Base-by-base conservation (phyloP, 2,329 filamentous ascomycete genomes). In the Fusarium chaquense region DNA sequence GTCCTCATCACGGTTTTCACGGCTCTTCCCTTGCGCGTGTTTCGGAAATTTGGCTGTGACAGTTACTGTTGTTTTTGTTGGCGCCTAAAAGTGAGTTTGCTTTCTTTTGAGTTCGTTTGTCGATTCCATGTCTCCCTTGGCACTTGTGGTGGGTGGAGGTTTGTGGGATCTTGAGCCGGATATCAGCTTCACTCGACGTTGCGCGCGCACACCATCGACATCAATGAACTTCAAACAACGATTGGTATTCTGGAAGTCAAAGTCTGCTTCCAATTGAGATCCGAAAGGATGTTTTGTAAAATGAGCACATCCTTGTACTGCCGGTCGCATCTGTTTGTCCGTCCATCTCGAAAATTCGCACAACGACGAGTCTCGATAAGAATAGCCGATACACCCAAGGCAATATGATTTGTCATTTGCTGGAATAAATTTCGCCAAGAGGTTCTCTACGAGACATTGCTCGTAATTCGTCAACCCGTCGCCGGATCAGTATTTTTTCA, bases 51-150 rank as follows among this genome's bases (percentile, higher is more conserved):
- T 80, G 78, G 77, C 78, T 80, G 75, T 80, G 77, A 80, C 75
- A 78, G 76, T 79, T 79, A 78, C 78, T 78, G 77, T 80, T 80
- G 80, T 81, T 83, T 80, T 83, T 83, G 78, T 80, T 81, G 83
- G 83, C 83, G 82, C 83, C 78, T 79, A 85, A 85, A 85, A 85
- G 83, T 85, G 79, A 85, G 83, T 85, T 69, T 71, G 66, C 45
- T 61, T 69, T 67, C 52, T 52, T 64, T 52, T 58, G 64, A 46
- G 55, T 36, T 52, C 54, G 47, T 50, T 71, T 51, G 65, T 67
- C 69, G 44, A 65, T 64, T 67, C 49, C 57, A 46, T 70, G 54
- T 73, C 47, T 73, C 68, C 59, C 58, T 68, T 72, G 70, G 59
- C 52, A 61, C 45, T 62, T 52, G 54, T 54, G 61, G 65, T 58